Conservation (phyloP, 805 yeast genomes). For the Geotrichum ghanense region DNA sequence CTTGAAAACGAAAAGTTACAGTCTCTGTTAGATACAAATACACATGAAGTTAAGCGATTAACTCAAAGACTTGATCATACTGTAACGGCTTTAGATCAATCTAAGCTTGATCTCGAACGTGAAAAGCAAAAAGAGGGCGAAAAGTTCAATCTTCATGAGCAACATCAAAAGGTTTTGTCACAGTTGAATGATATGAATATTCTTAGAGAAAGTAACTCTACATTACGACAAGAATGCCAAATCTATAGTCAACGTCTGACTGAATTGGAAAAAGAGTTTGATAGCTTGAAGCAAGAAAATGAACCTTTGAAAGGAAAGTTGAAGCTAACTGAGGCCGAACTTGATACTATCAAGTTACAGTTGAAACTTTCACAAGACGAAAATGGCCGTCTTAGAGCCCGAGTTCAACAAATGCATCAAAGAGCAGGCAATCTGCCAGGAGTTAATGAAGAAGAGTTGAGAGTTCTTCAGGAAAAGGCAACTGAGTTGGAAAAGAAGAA, state of each 20-base stretch:
- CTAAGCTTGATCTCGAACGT: conserved; percentile 35
- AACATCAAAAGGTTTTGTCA: conserved; percentile 36
- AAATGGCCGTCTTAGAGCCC: conserved; percentile 45
- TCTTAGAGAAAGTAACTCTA: conserved; percentile 55
- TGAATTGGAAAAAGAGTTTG: conserved; percentile 32
- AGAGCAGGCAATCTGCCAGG: conserved; percentile 37
- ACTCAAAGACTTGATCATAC: conserved; percentile 39
- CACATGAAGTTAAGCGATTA: conserved; percentile 43
- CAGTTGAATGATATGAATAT: conserved; percentile 53
- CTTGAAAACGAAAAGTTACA: conserved; percentile 65
- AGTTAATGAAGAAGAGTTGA: conserved; percentile 36
- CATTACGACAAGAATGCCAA: conserved; percentile 44
- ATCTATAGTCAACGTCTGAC: conserved; percentile 23
- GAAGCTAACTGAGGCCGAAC: conserved; percentile 28
- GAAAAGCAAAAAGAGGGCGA: conserved; percentile 21
- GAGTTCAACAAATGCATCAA: conserved; percentile 36
- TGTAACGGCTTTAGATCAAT: conserved; percentile 40
- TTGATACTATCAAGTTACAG: conserved; percentile 40
- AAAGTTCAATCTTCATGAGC: conserved; percentile 17
- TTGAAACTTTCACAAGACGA: conserved; percentile 40
- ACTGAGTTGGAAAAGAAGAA: not conserved
- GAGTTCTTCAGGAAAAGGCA: conserved; percentile 26
- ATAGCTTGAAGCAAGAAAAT: conserved; percentile 23
- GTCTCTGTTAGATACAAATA: conserved; percentile 40
- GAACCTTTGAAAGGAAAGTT: conserved; percentile 35